These are phyloP conservation scores for Botryotinia narcissicola DNA, from an alignment of 2,329 filamentous ascomycete species.

Conservation along the genomic window DNA sequence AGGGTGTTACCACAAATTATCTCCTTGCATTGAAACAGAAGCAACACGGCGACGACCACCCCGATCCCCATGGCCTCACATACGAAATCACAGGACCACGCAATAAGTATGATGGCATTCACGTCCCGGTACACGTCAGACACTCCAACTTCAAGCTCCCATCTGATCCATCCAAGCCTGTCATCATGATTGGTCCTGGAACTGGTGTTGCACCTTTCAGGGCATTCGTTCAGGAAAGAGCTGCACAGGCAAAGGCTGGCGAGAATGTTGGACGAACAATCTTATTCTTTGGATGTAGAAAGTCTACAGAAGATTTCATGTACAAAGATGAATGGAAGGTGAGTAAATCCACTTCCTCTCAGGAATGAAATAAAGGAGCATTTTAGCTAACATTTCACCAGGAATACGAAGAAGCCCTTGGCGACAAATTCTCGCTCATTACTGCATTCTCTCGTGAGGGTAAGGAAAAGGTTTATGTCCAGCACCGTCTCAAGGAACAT, in stretches of 20 bases:
- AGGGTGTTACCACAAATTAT: slow-evolving; percentile 96
- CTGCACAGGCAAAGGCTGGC: slow-evolving; percentile 75
- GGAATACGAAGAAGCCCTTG: slow-evolving; percentile 79
- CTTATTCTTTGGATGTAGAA: slow-evolving; percentile 94
- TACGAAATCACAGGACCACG: slow-evolving; percentile 87
- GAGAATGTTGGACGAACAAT: slow-evolving; percentile 82
- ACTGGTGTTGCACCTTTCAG: slow-evolving; percentile 97
- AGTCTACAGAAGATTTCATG: slow-evolving; percentile 82
- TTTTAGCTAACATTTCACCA: slow-evolving; percentile 42
- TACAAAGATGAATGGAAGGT: slow-evolving; percentile 93
- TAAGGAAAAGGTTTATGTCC: slow-evolving; percentile 90
- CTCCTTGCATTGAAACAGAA: slow-evolving; percentile 93
- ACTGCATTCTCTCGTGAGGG: slow-evolving; percentile 93
- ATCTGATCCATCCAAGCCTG: slow-evolving; percentile 86
- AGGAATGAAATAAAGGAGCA: neutral
- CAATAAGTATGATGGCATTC: slow-evolving; percentile 95
- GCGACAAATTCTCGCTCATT: slow-evolving; percentile 85
- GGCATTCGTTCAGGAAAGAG: slow-evolving; percentile 90
- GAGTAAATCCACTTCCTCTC: slow-evolving; percentile 43
- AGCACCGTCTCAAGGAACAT: slow-evolving; percentile 83
- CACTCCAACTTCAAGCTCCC: slow-evolving; percentile 99
- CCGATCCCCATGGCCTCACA: slow-evolving; percentile 77
- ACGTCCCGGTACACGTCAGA: slow-evolving; percentile 91
- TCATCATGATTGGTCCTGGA: slow-evolving; percentile 95
- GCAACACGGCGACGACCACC: slow-evolving; percentile 82